Percentiles rank a stretch among this genome's conserved stretches.
These are phyloP conservation scores for Astrocystis sublimbata DNA, from an alignment of 495 filamentous ascomycete genomes.

Conservation along the genomic window DNA sequence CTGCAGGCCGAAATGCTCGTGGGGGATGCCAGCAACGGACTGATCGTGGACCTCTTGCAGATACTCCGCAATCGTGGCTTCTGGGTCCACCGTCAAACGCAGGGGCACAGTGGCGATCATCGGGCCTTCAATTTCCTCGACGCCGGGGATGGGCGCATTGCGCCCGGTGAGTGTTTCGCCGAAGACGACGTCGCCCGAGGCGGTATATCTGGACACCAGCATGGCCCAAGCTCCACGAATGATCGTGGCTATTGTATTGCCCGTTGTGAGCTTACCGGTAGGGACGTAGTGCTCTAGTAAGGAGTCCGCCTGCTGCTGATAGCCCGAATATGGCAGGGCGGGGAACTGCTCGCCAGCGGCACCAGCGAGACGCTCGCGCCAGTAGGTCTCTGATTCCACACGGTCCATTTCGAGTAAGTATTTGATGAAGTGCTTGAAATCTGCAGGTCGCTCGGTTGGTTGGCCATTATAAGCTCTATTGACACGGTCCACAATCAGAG, in stretches of 20 bases:
- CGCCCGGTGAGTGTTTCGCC: slow-evolving; percentile 61
- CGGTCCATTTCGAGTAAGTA: slow-evolving; percentile 42
- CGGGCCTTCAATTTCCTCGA: slow-evolving; percentile 57
- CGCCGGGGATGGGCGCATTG: slow-evolving; percentile 49
- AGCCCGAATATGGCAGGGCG: slow-evolving; percentile 53
- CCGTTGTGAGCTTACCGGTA: slow-evolving; percentile 35
- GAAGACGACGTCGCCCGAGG: slow-evolving; percentile 54
- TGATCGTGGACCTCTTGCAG: slow-evolving; percentile 56
- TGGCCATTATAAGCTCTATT: slow-evolving; percentile 40
- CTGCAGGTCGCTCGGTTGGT: slow-evolving; percentile 44
- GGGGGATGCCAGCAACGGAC: slow-evolving; percentile 54
- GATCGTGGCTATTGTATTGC: slow-evolving; percentile 57
- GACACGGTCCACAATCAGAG: slow-evolving; percentile 56
- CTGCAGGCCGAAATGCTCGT: slow-evolving; percentile 70
- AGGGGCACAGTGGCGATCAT: slow-evolving; percentile 68
- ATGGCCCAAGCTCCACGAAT: slow-evolving; percentile 66
- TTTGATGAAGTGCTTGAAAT: slow-evolving; percentile 48
- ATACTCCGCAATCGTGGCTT: slow-evolving; percentile 35
- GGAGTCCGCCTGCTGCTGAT: slow-evolving; percentile 54
- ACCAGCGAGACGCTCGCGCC: slow-evolving; percentile 48
- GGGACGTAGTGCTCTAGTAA: slow-evolving; percentile 53
- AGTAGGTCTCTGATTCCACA: slow-evolving; percentile 38
- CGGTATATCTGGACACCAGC: slow-evolving; percentile 54
- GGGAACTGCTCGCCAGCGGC: slow-evolving; percentile 61
- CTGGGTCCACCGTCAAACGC: slow-evolving; percentile 46